Base-by-base conservation (phyloP, 2,329 filamentous ascomycete species). In the Colletotrichum lindemuthianum region DNA sequence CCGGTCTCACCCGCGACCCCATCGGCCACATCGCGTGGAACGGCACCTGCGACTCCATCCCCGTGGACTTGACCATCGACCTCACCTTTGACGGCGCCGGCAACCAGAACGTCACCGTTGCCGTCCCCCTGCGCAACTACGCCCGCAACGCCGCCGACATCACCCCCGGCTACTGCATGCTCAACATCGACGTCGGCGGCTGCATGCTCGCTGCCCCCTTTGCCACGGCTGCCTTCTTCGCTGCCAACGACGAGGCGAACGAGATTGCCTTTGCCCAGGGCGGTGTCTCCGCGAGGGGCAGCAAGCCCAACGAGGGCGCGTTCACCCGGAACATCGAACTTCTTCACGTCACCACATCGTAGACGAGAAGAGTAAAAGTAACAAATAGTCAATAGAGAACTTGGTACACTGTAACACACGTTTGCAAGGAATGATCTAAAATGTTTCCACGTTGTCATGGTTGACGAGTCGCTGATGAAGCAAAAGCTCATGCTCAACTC, bases 111-210 rank as follows among this genome's bases (percentile, higher is more conserved):
- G 50, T 60, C 2, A 59, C 54, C 33, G 58, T 60, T 48, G 65
- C 60, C 48, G 53, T 49, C n/a, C 56, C 65, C 11, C 32, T 58
- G 56, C 56, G 65, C n/a, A 56, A 60, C 47, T 65, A 67, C 39
- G 48, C 51, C 52, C 63, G 63, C 49, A 67, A 60, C 57, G 34
- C 44, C 41, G 65, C 56, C 1, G 65, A 65, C 33, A 12, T 10
- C 16, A 16, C n/a, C 6, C 24, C 40, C 8, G 41, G 43, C 3
- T 43, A 37, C 54, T 63, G 60, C 48, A 36, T 9, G 3, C 55
- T 63, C 10, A 63, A 63, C 49, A 59, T 63, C 15, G 55, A 53
- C 4, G 53, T 48, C 1, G 60, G 60, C 6, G 54, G 41, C 15
- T 63, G 60, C 49, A 63, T 63, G 60, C 55, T 63, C 36, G 55